A percentile compares a stretch with the other conserved stretches of the same genome.
Conservation (phyloP, 2,329 filamentous ascomycete species). For the Colletotrichum navitas region DNA sequence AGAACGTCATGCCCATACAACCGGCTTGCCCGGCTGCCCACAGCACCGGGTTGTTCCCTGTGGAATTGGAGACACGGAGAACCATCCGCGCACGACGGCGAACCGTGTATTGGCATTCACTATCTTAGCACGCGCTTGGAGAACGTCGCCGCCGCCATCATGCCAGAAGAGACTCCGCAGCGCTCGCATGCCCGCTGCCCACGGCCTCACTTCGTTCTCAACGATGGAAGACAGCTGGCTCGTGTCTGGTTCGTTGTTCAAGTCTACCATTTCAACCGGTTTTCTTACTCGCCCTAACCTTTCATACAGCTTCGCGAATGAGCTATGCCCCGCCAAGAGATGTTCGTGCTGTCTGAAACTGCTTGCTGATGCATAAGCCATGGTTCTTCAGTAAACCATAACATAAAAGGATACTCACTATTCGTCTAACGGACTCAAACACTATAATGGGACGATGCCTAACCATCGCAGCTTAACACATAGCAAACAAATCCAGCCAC, state of each 20-base stretch:
- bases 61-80: neutral
- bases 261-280: neutral
- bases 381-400: neutral
- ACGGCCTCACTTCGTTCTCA: neutral
- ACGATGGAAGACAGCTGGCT: neutral
- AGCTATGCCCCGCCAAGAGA: conserved; percentile 5
- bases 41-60: conserved; percentile 19
- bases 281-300: neutral
- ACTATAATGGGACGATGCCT: neutral
- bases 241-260: neutral
- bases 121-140: neutral
- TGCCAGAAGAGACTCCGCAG: neutral
- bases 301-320: conserved; percentile 8
- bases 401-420: neutral
- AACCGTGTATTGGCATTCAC: neutral
- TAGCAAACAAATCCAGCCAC: no score
- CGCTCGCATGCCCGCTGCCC: neutral
- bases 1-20: conserved; percentile 24
- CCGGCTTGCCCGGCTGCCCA: conserved; percentile 29
- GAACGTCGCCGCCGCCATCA: neutral
- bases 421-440: no score
- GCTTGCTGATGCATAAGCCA: neutral
- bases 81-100: conserved; percentile 2
- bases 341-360: neutral
- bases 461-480: neutral